Evolutionary conservation across 2,329 filamentous ascomycete species (phyloP).

Genomic region (Fusarium sp.): DNA sequence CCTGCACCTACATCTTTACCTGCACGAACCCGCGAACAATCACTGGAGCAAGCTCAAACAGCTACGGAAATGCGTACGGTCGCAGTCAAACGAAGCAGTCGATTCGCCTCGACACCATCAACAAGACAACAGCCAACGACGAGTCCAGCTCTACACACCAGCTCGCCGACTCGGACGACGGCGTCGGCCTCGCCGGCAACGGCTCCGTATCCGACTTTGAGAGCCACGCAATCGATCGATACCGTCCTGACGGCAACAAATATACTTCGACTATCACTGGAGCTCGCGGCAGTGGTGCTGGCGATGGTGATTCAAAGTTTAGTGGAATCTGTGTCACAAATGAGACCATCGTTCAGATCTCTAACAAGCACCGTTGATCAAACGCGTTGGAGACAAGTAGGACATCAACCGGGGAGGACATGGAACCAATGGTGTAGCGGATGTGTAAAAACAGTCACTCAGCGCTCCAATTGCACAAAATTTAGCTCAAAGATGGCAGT

Average conservation of each 20-base stretch:
- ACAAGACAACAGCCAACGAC: slow-evolving; percentile 21
- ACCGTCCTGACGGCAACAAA: slow-evolving; percentile 21
- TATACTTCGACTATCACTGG: slow-evolving; percentile 33
- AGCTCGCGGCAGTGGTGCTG: neutral
- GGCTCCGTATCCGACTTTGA: slow-evolving; percentile 39
- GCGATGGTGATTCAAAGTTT: slow-evolving; percentile 4
- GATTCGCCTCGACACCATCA: slow-evolving; percentile 38
- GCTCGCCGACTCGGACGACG: slow-evolving; percentile 30
- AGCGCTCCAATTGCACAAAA: too few relatives aligned
- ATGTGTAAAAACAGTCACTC: too few relatives aligned
- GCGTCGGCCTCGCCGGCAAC: neutral
- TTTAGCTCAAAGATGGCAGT: too few relatives aligned
- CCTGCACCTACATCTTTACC: slow-evolving; percentile 38
- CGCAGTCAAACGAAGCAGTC: slow-evolving; percentile 42
- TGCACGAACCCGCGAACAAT: slow-evolving; percentile 25
- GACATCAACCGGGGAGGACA: neutral
- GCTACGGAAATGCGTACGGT: slow-evolving; percentile 32
- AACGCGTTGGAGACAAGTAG: neutral
- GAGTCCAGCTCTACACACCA: slow-evolving; percentile 39
- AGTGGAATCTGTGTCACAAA: slow-evolving; percentile 43
- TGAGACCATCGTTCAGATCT: slow-evolving; percentile 33
- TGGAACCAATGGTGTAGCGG: neutral
- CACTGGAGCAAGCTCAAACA: slow-evolving; percentile 35
- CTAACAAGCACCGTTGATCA: slow-evolving; percentile 10
- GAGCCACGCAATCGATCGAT: slow-evolving; percentile 36